Evolutionary conservation across 2,329 filamentous ascomycete species (phyloP).

Genomic region (Metarhizium brunneum): DNA sequence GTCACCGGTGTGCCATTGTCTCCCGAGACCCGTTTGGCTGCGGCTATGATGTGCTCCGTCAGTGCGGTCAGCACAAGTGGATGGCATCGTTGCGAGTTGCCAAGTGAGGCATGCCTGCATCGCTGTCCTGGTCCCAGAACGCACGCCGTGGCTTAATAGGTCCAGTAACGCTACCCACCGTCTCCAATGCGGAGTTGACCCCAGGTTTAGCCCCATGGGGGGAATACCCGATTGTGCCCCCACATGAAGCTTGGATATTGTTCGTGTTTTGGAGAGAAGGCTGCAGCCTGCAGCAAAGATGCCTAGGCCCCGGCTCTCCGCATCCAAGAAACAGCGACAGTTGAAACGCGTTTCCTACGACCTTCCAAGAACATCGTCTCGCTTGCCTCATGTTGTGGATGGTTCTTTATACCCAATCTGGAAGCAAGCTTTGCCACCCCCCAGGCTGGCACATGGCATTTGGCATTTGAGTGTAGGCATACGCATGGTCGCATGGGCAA

Average conservation of each 20-base stretch:
- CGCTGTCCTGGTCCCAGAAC: background rate
- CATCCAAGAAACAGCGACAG: background rate
- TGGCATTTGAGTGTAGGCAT: too few species aligned
- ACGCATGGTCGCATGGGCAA: background rate
- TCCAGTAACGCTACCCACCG: conserved; percentile 6
- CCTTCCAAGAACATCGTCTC: background rate
- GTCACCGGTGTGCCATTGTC: background rate
- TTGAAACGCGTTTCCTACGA: background rate
- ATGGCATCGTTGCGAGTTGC: background rate
- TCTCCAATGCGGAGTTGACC: conserved; percentile 31
- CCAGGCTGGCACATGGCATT: background rate
- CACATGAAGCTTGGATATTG: conserved; percentile 2
- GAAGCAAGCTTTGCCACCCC: background rate
- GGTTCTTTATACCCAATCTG: background rate
- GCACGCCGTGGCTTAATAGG: background rate
- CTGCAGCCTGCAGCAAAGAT: background rate
- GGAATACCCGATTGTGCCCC: background rate
- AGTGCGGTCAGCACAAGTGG: background rate
- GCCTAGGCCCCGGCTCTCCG: background rate
- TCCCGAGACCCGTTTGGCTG: background rate
- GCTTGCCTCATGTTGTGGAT: background rate
- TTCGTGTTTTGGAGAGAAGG: background rate
- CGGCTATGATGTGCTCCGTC: background rate
- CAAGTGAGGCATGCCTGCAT: background rate
- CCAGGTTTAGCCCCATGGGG: conserved; percentile 12